Conservation (phyloP, 495 filamentous ascomycete genomes). For the Amphirosellinia nigrospora region DNA sequence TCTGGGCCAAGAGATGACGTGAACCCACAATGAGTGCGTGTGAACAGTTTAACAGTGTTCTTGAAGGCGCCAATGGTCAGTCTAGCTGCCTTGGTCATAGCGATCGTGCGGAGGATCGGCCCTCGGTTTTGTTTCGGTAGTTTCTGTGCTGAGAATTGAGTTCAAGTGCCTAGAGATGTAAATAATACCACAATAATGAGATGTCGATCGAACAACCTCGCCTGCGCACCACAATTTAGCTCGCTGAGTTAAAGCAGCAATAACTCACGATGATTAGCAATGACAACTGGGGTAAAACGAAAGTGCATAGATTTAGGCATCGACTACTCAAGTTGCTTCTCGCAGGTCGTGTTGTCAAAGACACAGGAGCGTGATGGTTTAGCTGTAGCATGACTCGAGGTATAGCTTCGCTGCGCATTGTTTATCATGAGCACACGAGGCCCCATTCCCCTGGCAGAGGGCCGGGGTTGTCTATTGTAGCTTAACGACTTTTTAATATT, state of each 20-base stretch:
- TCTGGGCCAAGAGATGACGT: too few relatives aligned
- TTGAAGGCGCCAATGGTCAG: neutral
- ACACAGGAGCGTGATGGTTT: neutral
- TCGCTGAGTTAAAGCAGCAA: neutral
- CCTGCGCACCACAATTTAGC: neutral
- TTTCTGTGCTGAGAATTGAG: neutral
- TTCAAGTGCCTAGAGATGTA: neutral
- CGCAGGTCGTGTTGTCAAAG: neutral
- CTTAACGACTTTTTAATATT: neutral
- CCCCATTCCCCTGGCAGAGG: neutral
- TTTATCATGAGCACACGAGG: neutral
- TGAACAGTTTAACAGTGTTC: too few relatives aligned
- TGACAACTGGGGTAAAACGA: neutral
- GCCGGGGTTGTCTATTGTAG: neutral
- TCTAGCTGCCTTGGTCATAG: neutral
- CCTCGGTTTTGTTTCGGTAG: neutral
- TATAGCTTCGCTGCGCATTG: neutral
- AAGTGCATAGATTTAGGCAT: neutral
- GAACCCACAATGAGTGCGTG: too few relatives aligned
- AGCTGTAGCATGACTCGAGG: too few relatives aligned
- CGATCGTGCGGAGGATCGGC: neutral
- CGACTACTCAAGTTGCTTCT: neutral
- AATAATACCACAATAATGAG: neutral
- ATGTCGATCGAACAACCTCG: neutral
- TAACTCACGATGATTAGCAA: neutral